Percentiles rank a stretch among this genome's conserved stretches.
These are phyloP conservation scores for Neonectria sp. DNA, from an alignment of 2,329 filamentous ascomycete genomes.

Conservation along the genomic window DNA sequence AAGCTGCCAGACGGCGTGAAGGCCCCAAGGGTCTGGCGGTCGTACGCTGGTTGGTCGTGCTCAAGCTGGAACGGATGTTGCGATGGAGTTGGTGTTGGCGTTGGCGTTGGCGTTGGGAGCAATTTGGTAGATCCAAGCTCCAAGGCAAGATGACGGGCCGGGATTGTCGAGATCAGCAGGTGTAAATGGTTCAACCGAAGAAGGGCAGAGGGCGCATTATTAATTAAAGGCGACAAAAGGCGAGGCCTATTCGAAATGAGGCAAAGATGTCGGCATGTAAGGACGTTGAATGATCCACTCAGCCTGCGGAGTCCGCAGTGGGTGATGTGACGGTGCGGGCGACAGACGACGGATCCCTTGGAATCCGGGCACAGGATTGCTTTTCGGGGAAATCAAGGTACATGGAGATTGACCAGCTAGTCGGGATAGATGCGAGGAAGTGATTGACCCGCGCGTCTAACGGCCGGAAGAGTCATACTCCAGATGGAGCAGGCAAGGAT, in stretches of 20 bases:
- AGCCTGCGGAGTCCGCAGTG: neutral
- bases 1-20: neutral
- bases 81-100: neutral
- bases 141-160: neutral
- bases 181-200: neutral
- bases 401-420: neutral
- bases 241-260: neutral
- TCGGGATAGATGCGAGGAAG: neutral
- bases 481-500: neutral
- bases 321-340: neutral
- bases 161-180: neutral
- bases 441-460: neutral
- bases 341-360: constrained; percentile 1
- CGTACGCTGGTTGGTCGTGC: no score
- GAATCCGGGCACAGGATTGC: neutral
- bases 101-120: no score
- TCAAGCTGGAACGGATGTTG: no score
- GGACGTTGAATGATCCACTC: neutral
- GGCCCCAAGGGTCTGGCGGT: neutral
- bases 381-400: neutral
- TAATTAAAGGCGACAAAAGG: neutral
- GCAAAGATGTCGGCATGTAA: neutral
- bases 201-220: neutral
- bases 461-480: neutral
- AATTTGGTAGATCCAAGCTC: neutral